Evolutionary conservation across 345 rosid species (phyloP), one percentile per base, ranked within the genome.

Genomic region (Populus nigra): DNA sequence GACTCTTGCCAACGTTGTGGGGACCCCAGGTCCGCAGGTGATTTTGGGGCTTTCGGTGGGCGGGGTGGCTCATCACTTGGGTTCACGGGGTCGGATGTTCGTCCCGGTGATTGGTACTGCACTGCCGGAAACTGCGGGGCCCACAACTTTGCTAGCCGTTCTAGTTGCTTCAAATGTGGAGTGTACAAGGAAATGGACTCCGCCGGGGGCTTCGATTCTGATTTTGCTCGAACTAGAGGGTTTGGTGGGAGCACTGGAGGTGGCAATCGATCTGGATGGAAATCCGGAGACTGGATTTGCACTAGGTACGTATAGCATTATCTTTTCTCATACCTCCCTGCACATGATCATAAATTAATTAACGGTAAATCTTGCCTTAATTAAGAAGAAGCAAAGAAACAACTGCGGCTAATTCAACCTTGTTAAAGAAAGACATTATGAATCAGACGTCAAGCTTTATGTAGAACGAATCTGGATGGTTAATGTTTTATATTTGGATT

Each of bases 31-130:
- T 65, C 70, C 2, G 82, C 74, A 5, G 88, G 85, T 25, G 88
- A 88, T 43, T 83, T 86, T 31, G 88, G 89, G 0, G 83, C 89
- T 41, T 87, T 82, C 20, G 86, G 88, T 43, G 89, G 88, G 36
- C 79, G 97, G 68, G 82, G 83, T 5, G 90, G 91, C 65, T 73
- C 96, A 0, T 88, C 94, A 0, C 86, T 89, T 27, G 96, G 97
- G 65, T 91, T 88, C 83, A 84, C 92, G 13, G 99, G 97, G 68
- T 89, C 98, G 25, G 99, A 92, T 35, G 97, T 95, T 62, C 88
- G 98, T 50, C 99, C 94, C 0, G 99, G 99, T 9, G 98, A 95
- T 65, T 95, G 99, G 99, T 95, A 95, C 80, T 95, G 99, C 89
- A 71, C 91, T 0, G 86, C 88, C 0, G 91, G 91, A 1, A 93